Evolutionary conservation across 75 land plant species (phyloP).

Genomic region (Adiantum capillusveneris): DNA sequence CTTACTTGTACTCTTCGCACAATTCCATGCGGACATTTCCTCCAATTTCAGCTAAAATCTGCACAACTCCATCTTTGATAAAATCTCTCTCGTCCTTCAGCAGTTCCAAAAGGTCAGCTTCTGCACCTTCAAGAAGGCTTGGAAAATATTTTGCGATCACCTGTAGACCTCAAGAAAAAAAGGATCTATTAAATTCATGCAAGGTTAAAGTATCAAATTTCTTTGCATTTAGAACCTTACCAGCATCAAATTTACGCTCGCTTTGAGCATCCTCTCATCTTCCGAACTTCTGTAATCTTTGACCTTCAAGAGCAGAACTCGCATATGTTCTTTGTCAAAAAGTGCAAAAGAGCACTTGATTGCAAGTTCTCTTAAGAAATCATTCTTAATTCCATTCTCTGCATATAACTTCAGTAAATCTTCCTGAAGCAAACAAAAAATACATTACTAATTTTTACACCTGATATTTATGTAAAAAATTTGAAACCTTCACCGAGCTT

Average conservation of each 20-base stretch:
- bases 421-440: too few species aligned
- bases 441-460: too few species aligned
- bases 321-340: background rate
- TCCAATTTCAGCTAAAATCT: background rate
- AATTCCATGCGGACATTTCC: too few species aligned
- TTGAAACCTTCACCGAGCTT: too few species aligned
- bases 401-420: background rate
- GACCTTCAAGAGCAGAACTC: background rate
- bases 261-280: background rate
- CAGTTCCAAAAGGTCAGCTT: background rate
- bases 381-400: background rate
- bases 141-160: conserved; percentile 1
- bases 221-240: too few species aligned
- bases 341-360: background rate
- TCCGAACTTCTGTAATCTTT: background rate
- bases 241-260: background rate
- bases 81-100: background rate
- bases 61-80: background rate
- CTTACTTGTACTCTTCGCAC: background rate
- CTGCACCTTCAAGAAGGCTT: background rate
- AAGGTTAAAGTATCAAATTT: too few species aligned
- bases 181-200: too few species aligned
- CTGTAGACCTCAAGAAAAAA: background rate
- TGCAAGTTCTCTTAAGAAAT: background rate
- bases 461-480: too few species aligned